phyloP scores from a whole-genome alignment of 2,329 filamentous ascomycete species.

The Botryotinia calthae region DNA sequence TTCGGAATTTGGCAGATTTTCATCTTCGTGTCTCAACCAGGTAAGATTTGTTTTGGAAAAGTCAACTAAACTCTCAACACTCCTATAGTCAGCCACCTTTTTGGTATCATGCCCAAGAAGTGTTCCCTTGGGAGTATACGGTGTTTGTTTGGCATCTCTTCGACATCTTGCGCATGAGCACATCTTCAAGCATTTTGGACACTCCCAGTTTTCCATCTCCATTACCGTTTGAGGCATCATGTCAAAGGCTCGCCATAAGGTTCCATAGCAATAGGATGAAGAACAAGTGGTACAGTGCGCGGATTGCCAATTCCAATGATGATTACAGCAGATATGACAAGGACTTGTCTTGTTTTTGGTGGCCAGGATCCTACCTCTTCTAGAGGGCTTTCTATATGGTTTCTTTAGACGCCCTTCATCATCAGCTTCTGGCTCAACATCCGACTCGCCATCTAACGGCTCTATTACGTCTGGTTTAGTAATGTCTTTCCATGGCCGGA shows the following conservation, averaged over 20 bases:
- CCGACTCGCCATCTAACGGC: constrained; percentile 44
- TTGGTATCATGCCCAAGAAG: constrained; percentile 88
- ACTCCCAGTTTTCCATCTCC: constrained; percentile 80
- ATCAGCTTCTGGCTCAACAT: constrained; percentile 57
- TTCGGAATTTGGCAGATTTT: constrained; percentile 43
- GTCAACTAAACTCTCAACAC: constrained; percentile 85
- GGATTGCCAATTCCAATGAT: constrained; percentile 81
- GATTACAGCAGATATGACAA: constrained; percentile 82
- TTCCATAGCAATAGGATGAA: constrained; percentile 87
- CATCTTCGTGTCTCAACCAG: constrained; percentile 67
- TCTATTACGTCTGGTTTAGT: constrained; percentile 42
- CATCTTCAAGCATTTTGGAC: constrained; percentile 79
- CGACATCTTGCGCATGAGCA: constrained; percentile 85
- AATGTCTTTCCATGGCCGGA: constrained; percentile 79
- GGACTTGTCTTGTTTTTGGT: constrained; percentile 49
- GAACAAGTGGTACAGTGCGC: constrained; percentile 76
- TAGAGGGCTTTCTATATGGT: constrained; percentile 43
- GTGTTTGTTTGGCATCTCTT: constrained; percentile 61
- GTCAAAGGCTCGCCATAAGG: constrained; percentile 87
- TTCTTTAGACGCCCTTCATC: constrained; percentile 61
- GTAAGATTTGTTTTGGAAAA: constrained; percentile 84
- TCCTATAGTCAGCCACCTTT: constrained; percentile 84
- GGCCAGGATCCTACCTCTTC: constrained; percentile 43
- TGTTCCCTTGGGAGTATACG: constrained; percentile 84
- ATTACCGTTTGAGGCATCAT: constrained; percentile 80